Evolutionary conservation across 768 basidiomycete genomes (phyloP), one percentile per base, ranked within the genome.

Genomic region (Leccinum ochraceum): DNA sequence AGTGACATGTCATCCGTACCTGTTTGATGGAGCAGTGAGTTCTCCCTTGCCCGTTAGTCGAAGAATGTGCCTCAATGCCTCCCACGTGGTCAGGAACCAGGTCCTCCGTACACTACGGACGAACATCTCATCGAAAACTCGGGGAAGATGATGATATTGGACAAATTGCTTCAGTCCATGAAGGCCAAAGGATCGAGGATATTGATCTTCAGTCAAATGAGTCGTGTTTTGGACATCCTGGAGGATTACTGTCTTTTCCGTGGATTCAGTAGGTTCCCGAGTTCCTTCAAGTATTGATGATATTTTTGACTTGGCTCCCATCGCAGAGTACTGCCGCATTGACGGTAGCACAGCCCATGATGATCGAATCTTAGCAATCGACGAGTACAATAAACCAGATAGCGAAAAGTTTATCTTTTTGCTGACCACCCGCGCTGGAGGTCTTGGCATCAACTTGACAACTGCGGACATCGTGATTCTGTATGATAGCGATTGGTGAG

Each of bases 171-270:
- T 20, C 79, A 80, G 59, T 86, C 83, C 36, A 90, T 98, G 92
- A 94, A 92, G 69, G 87, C 77, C 24, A 95, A 95, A 72, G 95
- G 94, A n/a, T 96, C 94, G 3, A 86, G 96, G 8, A 92, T 95
- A 3, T 84, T 98, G 65, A 97, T 99, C 62, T 99, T 99, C 80
- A 96, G 94, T 67, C 97, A 98, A 75, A 98, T 99, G 97, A 95
- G 93, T 76, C 89, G 97, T n/a, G 92, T 98, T 60, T 81, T 82
- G 14, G 97, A 99, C 74, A 98, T 99, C 60, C 75, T 99, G 50
- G 96, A 98, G 72, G 96, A 98, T 71, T 98, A 95, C 74, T 98
- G 95, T 74, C 79, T 96, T 61, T 99, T 98, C 80, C 80, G 95
- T 51, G 77, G 78, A 58, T 95, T 90, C 76, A 88, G 96, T 97